Conservation (phyloP, 306 rosid genomes). For the Begonia fuchsioides region DNA sequence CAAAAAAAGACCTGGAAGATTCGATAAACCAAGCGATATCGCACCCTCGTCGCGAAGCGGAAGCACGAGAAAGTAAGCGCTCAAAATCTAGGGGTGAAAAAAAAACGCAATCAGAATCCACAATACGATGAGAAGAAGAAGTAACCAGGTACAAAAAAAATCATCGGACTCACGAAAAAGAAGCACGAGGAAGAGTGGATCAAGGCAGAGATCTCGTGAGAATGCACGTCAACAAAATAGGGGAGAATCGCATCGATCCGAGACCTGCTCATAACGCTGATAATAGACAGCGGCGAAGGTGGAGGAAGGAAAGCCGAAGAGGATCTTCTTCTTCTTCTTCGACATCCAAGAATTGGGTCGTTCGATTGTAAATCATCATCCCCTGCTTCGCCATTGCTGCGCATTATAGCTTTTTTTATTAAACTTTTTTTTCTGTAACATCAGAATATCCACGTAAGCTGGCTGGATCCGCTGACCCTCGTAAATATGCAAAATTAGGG, state of each 20-base stretch:
- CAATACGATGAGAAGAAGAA: background rate
- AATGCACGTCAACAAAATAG: conserved; percentile 63
- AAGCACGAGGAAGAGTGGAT: conserved; percentile 73
- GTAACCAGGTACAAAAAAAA: background rate
- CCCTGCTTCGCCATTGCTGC: too few relatives aligned
- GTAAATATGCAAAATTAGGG: too few relatives aligned
- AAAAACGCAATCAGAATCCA: background rate
- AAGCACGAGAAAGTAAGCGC: conserved; percentile 89
- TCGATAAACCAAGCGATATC: conserved; percentile 74
- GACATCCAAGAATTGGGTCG: too few relatives aligned
- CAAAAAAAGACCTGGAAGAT: conserved; percentile 60
- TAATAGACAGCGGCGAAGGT: background rate
- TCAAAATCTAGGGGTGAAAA: conserved; percentile 45
- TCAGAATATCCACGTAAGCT: too few relatives aligned
- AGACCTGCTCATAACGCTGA: conserved; percentile 30
- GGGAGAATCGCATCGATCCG: conserved; percentile 44
- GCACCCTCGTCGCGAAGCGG: conserved; percentile 97
- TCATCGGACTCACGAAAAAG: conserved; percentile 56
- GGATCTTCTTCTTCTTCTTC: too few relatives aligned
- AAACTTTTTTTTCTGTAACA: too few relatives aligned
- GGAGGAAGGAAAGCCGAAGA: too few relatives aligned
- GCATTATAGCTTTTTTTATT: too few relatives aligned
- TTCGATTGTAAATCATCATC: too few relatives aligned
- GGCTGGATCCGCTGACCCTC: too few relatives aligned
- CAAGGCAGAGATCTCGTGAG: conserved; percentile 70